These are phyloP conservation scores for Xanthoparmelia taractica DNA, from an alignment of 495 filamentous ascomycete genomes.

Conservation along the genomic window DNA sequence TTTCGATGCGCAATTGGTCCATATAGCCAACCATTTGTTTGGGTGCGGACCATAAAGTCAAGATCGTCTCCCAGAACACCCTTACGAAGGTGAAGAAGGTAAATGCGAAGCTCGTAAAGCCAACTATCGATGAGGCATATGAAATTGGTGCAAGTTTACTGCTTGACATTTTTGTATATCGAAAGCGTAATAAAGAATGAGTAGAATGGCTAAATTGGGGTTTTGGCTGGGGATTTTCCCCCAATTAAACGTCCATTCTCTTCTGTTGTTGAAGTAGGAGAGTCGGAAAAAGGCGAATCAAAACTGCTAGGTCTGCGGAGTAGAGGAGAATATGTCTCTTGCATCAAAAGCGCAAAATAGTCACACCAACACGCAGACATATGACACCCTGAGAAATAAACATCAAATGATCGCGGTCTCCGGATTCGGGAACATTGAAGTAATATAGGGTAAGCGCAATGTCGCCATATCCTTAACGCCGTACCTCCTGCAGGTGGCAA, in stretches of 20 bases:
- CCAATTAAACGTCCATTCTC: neutral
- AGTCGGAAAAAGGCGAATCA: neutral
- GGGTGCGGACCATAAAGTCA: constrained; percentile 24
- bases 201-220: too few relatives aligned
- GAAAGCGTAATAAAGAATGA: too few relatives aligned
- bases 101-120: constrained; percentile 26
- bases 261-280: neutral
- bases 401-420: neutral
- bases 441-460: neutral
- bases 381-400: neutral
- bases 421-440: neutral
- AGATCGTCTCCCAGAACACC: constrained; percentile 26
- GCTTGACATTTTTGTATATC: neutral
- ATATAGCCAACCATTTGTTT: constrained; percentile 19
- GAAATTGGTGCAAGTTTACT: constrained; percentile 15
- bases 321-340: neutral
- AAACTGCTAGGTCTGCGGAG: neutral
- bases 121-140: constrained; percentile 23
- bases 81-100: constrained; percentile 25
- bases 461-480: neutral
- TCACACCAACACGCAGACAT: constrained; percentile 7
- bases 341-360: neutral
- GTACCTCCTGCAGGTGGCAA: too few relatives aligned
- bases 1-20: constrained; percentile 23
- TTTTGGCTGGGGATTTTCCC: neutral